Evolutionary conservation across 306 rosid species (phyloP).

Genomic region (Citrullus colocynthis): DNA sequence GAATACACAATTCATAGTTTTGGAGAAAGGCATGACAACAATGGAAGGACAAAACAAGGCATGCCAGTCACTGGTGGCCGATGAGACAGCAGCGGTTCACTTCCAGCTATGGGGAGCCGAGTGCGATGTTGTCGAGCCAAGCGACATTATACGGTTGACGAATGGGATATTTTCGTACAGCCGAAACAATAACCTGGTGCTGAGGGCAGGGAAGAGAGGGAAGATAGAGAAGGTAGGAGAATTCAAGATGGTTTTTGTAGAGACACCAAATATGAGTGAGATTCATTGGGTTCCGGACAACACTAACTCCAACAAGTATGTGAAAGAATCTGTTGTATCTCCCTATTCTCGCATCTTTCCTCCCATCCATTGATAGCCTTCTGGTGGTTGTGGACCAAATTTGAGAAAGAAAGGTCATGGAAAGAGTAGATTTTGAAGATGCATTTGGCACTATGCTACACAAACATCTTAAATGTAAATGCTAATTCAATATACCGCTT

Average conservation of each 20-base stretch:
- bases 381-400: not conserved
- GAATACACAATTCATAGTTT: conserved; percentile 42
- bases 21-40: conserved; percentile 48
- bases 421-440: not conserved
- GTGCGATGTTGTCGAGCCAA: conserved; percentile 42
- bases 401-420: not conserved
- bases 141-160: conserved; percentile 37
- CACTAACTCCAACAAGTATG: conserved; percentile 29
- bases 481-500: no score
- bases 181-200: conserved; percentile 31
- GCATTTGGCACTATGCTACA: not conserved
- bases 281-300: conserved; percentile 64
- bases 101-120: conserved; percentile 82
- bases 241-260: conserved; percentile 51
- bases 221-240: conserved; percentile 58
- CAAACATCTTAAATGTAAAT: not conserved
- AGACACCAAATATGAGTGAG: conserved; percentile 84
- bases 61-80: conserved; percentile 58
- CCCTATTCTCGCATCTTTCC: conserved; percentile 52
- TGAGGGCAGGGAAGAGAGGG: conserved; percentile 77
- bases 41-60: conserved; percentile 41
- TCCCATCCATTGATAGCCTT: conserved; percentile 9
- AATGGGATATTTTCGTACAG: conserved; percentile 60
- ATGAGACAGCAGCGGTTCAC: conserved; percentile 64
- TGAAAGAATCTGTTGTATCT: conserved; percentile 39